Evolutionary conservation across 2,329 filamentous ascomycete species (phyloP).

Genomic region (Penicillium digitatum): DNA sequence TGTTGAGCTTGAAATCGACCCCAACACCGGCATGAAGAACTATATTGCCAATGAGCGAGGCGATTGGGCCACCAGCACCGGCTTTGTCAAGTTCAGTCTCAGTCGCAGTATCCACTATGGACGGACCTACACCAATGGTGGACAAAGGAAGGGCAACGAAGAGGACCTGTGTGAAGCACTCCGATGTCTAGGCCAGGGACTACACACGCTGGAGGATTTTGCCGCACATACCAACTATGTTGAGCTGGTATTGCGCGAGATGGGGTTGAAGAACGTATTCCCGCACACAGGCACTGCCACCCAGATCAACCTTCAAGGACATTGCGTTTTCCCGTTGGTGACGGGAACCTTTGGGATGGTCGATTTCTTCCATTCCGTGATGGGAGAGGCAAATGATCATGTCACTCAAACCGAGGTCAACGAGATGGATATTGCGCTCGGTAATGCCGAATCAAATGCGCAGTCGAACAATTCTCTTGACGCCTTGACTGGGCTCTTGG

Average conservation of each 20-base stretch:
- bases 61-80: constrained; percentile 83
- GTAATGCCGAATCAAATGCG: constrained; percentile 59
- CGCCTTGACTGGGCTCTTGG: constrained; percentile 68
- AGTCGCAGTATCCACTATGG: constrained; percentile 72
- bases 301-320: constrained; percentile 62
- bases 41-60: constrained; percentile 92
- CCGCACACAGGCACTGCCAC: constrained; percentile 66
- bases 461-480: constrained; percentile 43
- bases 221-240: constrained; percentile 81
- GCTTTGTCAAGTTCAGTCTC: constrained; percentile 74
- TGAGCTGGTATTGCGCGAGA: constrained; percentile 70
- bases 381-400: constrained; percentile 73
- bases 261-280: constrained; percentile 66
- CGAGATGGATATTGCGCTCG: constrained; percentile 70
- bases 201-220: constrained; percentile 76
- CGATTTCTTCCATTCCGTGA: constrained; percentile 76
- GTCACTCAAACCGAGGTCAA: constrained; percentile 82
- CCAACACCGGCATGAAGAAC: constrained; percentile 92
- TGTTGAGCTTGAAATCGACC: constrained; percentile 69
- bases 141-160: constrained; percentile 60
- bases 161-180: constrained; percentile 77
- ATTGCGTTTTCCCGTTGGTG: constrained; percentile 67
- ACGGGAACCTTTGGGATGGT: constrained; percentile 73
- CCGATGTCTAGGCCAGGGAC: constrained; percentile 68
- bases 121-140: constrained; percentile 66